These are phyloP conservation scores for Cordyceps pruinosa DNA, from an alignment of 2,329 filamentous ascomycete species.

Conservation along the genomic window DNA sequence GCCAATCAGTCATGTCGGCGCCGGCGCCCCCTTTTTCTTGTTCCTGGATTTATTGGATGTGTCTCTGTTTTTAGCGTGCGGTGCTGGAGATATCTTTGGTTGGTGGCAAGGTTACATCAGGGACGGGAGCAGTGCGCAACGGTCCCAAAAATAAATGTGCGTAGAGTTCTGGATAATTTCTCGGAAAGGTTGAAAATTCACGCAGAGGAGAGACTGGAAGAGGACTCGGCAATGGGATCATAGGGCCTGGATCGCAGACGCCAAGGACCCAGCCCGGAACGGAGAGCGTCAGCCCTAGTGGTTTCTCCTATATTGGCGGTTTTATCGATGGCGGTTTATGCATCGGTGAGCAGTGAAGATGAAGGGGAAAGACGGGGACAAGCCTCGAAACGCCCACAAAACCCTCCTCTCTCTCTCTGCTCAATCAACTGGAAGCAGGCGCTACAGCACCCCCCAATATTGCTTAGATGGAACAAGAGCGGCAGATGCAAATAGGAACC, in stretches of 20 bases:
- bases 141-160: neutral
- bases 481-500: neutral
- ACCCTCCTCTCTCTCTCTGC: neutral
- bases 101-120: slow-evolving; percentile 5
- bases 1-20: neutral
- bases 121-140: neutral
- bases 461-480: too few species aligned
- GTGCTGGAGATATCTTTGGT: neutral
- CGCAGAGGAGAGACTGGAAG: too few species aligned
- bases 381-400: neutral
- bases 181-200: neutral
- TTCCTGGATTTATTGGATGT: neutral
- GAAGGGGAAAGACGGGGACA: neutral
- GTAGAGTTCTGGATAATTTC: neutral
- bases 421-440: too few species aligned
- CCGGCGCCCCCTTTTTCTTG: slow-evolving; percentile 1
- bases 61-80: neutral
- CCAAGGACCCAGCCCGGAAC: neutral
- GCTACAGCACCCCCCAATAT: too few species aligned
- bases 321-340: neutral
- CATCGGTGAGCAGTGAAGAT: neutral
- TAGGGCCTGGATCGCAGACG: neutral
- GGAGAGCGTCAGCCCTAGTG: neutral
- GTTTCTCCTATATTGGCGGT: neutral
- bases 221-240: neutral